Evolutionary conservation across 139 green algal genomes (phyloP).

Genomic region (Zygnema cylindricum): DNA sequence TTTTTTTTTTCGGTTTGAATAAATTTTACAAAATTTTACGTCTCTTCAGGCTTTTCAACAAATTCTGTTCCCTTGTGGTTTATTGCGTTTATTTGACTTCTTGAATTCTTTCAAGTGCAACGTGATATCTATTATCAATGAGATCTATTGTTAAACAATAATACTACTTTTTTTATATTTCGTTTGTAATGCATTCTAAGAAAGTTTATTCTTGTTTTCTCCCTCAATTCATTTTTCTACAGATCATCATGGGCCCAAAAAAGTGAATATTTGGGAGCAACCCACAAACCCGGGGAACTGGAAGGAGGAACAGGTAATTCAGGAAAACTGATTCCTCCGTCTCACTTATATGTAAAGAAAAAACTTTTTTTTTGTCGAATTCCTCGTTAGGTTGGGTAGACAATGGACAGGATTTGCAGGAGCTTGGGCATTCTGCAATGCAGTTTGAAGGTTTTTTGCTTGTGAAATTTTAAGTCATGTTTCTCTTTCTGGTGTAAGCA

Average conservation of each 20-base stretch:
- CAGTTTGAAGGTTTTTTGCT: neutral
- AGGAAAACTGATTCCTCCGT: neutral
- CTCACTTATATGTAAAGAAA: neutral
- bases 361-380: neutral
- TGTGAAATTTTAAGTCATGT: neutral
- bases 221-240: neutral
- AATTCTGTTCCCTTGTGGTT: too few relatives aligned
- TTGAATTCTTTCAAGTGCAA: too few relatives aligned
- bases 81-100: too few relatives aligned
- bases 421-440: neutral
- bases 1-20: too few relatives aligned
- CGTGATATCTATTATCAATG: too few relatives aligned
- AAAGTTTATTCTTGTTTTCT: too few relatives aligned
- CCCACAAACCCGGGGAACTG: conserved; percentile 29
- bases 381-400: neutral
- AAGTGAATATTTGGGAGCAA: conserved; percentile 34
- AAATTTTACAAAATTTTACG: too few relatives aligned
- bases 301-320: conserved; percentile 56
- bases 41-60: too few relatives aligned
- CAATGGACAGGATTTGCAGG: neutral
- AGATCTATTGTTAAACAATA: too few relatives aligned
- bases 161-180: too few relatives aligned
- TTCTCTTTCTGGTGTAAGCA: neutral
- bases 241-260: conserved; percentile 37
- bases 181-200: too few relatives aligned